Evolutionary conservation across 1,139 yeast species (phyloP), one percentile per base, ranked within the genome.

Genomic region (Zygosaccharomyces pseudobailii): DNA sequence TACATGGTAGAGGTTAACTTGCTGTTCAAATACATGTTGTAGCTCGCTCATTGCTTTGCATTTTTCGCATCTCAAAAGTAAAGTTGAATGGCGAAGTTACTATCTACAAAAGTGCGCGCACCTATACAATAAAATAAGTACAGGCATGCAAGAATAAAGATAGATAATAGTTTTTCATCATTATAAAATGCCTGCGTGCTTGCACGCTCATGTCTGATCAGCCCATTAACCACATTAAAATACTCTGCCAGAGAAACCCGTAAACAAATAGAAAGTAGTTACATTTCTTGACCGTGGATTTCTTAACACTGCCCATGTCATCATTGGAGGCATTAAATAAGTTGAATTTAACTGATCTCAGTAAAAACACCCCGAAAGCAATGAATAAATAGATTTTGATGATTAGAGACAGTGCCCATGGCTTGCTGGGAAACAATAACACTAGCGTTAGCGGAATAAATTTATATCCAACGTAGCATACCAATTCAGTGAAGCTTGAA

Each of bases 391-490:
- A 66, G 47, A 75, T 53, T 46, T 78, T 70, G 62, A 61, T 69
- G 67, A 65, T 56, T 50, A 55, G 70, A 65, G 59, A 72, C 38
- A 66, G 71, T 51, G 66, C 54, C 19, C 55, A 41, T 41, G 69
- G 59, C 13, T 62, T 50, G 40, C 59, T 56, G 51, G 79, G 80
- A 55, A 76, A 66, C 46, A 80, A 65, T 57, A 83, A 70, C 45
- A 82, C 71, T 19, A 76, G 67, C 32, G 84, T 76, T 53, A 84
- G 74, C 5, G 95, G 88, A 33, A 94, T 90, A 64, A 89, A 94
- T 67, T 94, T 94, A 74, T 94, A 94, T 27, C 98, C 97, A 45
- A 94, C 84, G 68, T 87, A 92, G 55, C 96, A 86, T 8, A 87
- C 77, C 52, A 92, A 74, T 66, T 94, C 99, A 75, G 92, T 82